Evolutionary conservation across 2,329 filamentous ascomycete species (phyloP).

Genomic region (Trichoderma sp.): DNA sequence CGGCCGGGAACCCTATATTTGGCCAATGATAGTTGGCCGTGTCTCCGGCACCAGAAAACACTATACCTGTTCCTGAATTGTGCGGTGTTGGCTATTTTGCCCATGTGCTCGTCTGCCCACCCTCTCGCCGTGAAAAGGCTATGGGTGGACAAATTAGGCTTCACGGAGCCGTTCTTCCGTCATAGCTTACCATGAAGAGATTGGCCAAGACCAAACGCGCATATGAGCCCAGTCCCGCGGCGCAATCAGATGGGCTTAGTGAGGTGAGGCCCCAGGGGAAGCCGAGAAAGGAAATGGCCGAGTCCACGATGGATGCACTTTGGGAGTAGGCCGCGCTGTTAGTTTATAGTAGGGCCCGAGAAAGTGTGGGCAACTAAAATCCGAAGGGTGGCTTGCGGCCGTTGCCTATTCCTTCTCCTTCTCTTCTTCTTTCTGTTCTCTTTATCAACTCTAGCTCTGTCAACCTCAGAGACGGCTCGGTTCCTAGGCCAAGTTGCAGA

Average conservation of each 20-base stretch:
- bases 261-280: slow-evolving; percentile 13
- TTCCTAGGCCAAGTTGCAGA: slow-evolving; percentile 33
- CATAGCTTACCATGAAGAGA: slow-evolving; percentile 11
- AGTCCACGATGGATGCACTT: slow-evolving; percentile 17
- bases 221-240: background rate
- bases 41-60: slow-evolving; percentile 12
- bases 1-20: background rate
- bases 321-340: slow-evolving; percentile 9
- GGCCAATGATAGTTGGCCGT: slow-evolving; percentile 2
- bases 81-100: background rate
- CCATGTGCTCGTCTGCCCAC: slow-evolving; percentile 1
- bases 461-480: slow-evolving; percentile 30
- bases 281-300: slow-evolving; percentile 27
- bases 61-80: slow-evolving; percentile 35
- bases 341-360: slow-evolving; percentile 2
- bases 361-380: slow-evolving; percentile 19
- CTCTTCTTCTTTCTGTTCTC: slow-evolving; percentile 14
- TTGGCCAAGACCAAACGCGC: slow-evolving; percentile 2
- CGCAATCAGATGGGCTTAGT: slow-evolving; percentile 4
- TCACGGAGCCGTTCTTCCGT: background rate
- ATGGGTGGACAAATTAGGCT: background rate
- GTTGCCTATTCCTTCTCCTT: background rate
- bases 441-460: slow-evolving; percentile 28
- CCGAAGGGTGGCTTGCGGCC: background rate
- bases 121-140: background rate